phyloP scores from a whole-genome alignment of 257 asterid species.

The Lycium barbarum region DNA sequence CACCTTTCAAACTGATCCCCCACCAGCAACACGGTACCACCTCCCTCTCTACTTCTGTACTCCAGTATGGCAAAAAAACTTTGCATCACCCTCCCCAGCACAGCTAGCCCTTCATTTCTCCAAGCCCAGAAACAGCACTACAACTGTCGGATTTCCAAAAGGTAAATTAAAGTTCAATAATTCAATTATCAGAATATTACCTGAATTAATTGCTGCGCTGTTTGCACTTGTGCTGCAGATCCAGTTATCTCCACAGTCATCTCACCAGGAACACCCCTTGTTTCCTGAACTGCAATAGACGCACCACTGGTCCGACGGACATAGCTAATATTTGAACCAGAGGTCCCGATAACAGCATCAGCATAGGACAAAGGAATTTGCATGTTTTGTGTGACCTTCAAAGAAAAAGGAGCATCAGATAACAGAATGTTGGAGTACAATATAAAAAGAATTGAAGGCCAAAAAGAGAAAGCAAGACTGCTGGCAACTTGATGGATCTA shows the following conservation, averaged over 20 bases:
- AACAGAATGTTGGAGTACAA: neutral
- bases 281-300: conserved; percentile 79
- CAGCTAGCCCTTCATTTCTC: conserved; percentile 1
- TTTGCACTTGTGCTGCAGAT: conserved; percentile 82
- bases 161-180: neutral
- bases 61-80: neutral
- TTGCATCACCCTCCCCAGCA: neutral
- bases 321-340: conserved; percentile 88
- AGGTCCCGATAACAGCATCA: conserved; percentile 83
- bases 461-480: neutral
- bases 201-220: conserved; percentile 93
- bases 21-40: neutral
- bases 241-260: conserved; percentile 96
- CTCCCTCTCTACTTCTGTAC: conserved; percentile 7
- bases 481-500: neutral
- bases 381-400: conserved; percentile 77
- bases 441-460: conserved; percentile 7
- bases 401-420: conserved; percentile 25
- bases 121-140: neutral
- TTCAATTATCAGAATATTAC: conserved; percentile 38
- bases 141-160: conserved; percentile 1
- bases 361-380: conserved; percentile 85
- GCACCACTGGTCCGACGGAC: conserved; percentile 95
- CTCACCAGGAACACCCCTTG: conserved; percentile 86
- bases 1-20: neutral